Evolutionary conservation across 2,329 filamentous ascomycete species (phyloP).

Genomic region (Drechslera avenae): DNA sequence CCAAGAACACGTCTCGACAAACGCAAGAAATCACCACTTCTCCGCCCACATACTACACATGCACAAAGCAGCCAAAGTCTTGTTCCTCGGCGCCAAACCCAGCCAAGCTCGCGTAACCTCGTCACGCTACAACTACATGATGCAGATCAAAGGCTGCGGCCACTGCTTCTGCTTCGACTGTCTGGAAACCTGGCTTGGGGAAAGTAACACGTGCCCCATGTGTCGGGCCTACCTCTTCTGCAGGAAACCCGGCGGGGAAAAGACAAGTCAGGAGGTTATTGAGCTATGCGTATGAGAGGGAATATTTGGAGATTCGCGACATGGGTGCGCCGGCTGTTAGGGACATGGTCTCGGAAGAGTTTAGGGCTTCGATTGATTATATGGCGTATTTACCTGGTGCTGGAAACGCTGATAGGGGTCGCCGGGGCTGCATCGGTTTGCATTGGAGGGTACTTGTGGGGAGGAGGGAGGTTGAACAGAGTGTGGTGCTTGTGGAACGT

Average conservation of each 20-base stretch:
- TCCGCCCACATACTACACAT: not conserved
- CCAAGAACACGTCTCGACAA: not conserved
- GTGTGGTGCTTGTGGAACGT: too few relatives aligned
- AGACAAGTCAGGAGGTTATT: not conserved
- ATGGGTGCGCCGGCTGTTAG: too few relatives aligned
- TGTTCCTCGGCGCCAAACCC: not conserved
- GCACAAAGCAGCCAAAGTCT: not conserved
- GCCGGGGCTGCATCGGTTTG: too few relatives aligned
- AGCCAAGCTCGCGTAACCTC: not conserved
- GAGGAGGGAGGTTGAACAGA: too few relatives aligned
- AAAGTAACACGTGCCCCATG: conserved; percentile 4
- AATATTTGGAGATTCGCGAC: not conserved
- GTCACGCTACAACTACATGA: not conserved
- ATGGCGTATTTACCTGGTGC: too few relatives aligned
- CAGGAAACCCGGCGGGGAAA: not conserved
- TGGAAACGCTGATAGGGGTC: too few relatives aligned
- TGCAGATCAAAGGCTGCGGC: conserved; percentile 2
- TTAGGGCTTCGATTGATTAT: too few relatives aligned
- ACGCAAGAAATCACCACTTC: not conserved
- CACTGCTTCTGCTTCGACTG: conserved; percentile 5
- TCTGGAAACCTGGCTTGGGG: not conserved
- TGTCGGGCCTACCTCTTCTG: not conserved
- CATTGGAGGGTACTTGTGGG: too few relatives aligned
- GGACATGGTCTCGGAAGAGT: too few relatives aligned
- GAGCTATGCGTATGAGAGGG: not conserved